Conservation (phyloP, 495 filamentous ascomycete species). For the Daldinia caldariorum region DNA sequence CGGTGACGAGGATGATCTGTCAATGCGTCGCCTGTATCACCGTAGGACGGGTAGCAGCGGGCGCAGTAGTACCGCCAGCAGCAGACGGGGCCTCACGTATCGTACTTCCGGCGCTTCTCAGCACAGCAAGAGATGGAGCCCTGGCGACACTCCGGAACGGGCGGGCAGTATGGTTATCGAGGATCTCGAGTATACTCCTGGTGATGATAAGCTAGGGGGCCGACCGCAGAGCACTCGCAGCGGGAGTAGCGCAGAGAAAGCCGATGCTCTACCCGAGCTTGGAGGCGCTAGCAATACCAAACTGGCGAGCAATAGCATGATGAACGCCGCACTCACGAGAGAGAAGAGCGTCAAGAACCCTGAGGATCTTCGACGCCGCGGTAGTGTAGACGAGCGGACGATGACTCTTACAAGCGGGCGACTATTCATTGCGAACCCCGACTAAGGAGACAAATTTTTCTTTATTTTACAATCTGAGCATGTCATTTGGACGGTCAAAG, state of each 20-base stretch:
- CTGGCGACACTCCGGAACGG: constrained; percentile 71
- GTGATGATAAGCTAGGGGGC: constrained; percentile 59
- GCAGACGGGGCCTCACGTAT: constrained; percentile 66
- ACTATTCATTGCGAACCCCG: constrained; percentile 95
- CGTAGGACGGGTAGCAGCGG: constrained; percentile 78
- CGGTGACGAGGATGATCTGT: constrained; percentile 76
- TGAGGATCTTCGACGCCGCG: constrained; percentile 81
- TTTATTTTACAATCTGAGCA: constrained; percentile 3
- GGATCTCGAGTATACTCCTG: constrained; percentile 44
- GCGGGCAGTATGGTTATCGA: constrained; percentile 56
- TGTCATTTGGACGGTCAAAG: constrained; percentile 15
- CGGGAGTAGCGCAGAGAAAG: constrained; percentile 64
- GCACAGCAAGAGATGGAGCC: constrained; percentile 68
- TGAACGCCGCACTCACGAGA: constrained; percentile 63
- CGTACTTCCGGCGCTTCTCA: constrained; percentile 60
- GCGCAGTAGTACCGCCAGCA: constrained; percentile 79
- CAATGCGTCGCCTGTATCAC: constrained; percentile 66
- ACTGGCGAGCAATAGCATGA: constrained; percentile 62
- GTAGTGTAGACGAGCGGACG: constrained; percentile 93
- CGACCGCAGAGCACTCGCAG: constrained; percentile 60
- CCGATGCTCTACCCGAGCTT: constrained; percentile 61
- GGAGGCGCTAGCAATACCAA: constrained; percentile 46
- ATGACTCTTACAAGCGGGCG: constrained; percentile 82
- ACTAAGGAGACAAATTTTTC: constrained; percentile 55
- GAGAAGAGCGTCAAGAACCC: constrained; percentile 74